A percentile compares a stretch with the other conserved stretches of the same genome.
These are phyloP conservation scores for Penicillium coprophilum DNA, from an alignment of 495 filamentous ascomycete species.

Conservation along the genomic window DNA sequence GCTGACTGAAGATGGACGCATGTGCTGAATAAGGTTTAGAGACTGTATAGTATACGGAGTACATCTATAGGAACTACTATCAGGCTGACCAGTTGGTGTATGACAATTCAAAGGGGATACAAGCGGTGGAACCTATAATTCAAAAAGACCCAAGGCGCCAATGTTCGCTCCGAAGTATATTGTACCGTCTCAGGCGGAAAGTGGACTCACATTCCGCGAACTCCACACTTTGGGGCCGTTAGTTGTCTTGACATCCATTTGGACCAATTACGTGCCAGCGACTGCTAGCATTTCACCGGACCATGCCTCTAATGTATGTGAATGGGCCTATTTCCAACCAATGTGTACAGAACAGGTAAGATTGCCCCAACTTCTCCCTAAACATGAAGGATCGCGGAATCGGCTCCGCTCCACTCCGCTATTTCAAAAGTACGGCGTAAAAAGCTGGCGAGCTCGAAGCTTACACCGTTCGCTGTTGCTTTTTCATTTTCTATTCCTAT, in stretches of 20 bases:
- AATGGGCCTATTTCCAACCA: background rate
- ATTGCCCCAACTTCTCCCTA: background rate
- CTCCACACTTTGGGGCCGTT: background rate
- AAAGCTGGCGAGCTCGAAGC: background rate
- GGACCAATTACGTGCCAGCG: background rate
- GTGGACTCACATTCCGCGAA: slow-evolving; percentile 3
- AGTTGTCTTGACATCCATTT: background rate
- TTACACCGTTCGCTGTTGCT: background rate
- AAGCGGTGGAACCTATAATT: too few species aligned
- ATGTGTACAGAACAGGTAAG: background rate
- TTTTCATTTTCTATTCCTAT: background rate
- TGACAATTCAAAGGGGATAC: too few species aligned
- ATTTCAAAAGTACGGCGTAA: background rate
- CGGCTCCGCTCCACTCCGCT: background rate
- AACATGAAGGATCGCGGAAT: slow-evolving; percentile 1
- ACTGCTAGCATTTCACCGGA: background rate
- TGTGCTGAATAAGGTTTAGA: too few species aligned
- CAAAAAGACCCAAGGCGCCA: too few species aligned
- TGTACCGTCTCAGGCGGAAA: background rate
- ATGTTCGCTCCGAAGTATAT: background rate
- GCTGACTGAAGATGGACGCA: too few species aligned
- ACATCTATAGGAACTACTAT: too few species aligned
- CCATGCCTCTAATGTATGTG: background rate
- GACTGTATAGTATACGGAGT: too few species aligned
- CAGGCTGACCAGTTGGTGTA: too few species aligned